These are phyloP conservation scores for Syzygium jambos DNA, from an alignment of 345 rosid species.

Conservation along the genomic window DNA sequence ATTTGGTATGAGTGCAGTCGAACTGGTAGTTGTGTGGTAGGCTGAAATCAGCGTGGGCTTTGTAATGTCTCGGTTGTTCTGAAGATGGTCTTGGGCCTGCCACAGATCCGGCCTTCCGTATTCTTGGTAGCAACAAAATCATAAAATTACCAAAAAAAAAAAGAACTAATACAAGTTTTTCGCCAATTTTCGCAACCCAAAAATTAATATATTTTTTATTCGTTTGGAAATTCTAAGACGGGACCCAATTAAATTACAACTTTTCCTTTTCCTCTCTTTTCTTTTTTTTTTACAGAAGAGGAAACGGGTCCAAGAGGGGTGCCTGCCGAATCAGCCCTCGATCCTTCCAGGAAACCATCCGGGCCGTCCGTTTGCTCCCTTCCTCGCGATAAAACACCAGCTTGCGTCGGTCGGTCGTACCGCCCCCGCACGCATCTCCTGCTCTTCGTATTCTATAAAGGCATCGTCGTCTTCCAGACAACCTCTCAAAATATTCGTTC, in stretches of 20 bases:
- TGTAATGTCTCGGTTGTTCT: not conserved
- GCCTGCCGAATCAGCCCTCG: not conserved
- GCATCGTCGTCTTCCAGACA: not conserved
- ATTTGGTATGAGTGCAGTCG: too few species aligned
- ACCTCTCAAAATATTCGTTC: not conserved
- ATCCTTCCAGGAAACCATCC: not conserved
- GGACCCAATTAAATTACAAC: too few species aligned
- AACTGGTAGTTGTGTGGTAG: too few species aligned
- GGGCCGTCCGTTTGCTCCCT: not conserved
- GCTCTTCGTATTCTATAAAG: not conserved
- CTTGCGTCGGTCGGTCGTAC: not conserved
- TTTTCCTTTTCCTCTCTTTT: not conserved
- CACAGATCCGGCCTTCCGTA: not conserved
- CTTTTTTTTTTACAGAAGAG: not conserved
- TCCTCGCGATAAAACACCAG: not conserved
- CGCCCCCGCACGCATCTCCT: not conserved
- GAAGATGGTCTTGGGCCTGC: not conserved
- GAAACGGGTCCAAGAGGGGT: not conserved
- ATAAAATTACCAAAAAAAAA: not conserved
- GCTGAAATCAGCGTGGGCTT: too few species aligned
- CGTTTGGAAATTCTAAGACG: too few species aligned
- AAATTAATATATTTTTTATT: not conserved
- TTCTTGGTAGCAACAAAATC: not conserved
- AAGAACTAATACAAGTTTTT: not conserved
- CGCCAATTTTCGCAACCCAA: not conserved